These are phyloP conservation scores for Myxozyma udenii DNA, from an alignment of 805 yeast genomes.

Conservation along the genomic window DNA sequence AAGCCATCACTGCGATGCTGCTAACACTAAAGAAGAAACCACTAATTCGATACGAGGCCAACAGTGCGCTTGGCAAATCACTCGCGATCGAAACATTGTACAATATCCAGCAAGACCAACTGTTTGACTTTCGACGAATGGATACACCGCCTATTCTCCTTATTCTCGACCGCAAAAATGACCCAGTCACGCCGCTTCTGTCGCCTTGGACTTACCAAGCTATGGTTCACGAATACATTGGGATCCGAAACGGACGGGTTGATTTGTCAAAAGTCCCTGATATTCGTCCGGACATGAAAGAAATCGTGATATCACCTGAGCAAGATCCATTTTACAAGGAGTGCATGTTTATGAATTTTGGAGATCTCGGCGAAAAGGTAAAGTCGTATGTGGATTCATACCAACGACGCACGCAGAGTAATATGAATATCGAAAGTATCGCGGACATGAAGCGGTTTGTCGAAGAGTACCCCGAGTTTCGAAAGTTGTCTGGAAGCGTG, in stretches of 20 bases:
- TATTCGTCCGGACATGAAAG: slow-evolving; percentile 55
- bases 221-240: slow-evolving; percentile 91
- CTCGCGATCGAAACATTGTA: slow-evolving; percentile 57
- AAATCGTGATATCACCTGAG: slow-evolving; percentile 62
- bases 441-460: slow-evolving; percentile 88
- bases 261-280: slow-evolving; percentile 57
- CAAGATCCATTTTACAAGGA: slow-evolving; percentile 76
- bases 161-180: slow-evolving; percentile 78
- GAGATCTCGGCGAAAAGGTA: slow-evolving; percentile 86
- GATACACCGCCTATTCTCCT: slow-evolving; percentile 74
- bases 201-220: slow-evolving; percentile 98
- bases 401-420: slow-evolving; percentile 72
- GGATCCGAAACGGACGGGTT: slow-evolving; percentile 77
- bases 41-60: slow-evolving; percentile 69
- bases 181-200: slow-evolving; percentile 88
- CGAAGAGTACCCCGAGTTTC: slow-evolving; percentile 91
- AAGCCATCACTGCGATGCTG: slow-evolving; percentile 54
- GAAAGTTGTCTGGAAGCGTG: slow-evolving; percentile 80
- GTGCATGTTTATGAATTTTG: slow-evolving; percentile 86
- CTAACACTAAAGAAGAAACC: slow-evolving; percentile 77
- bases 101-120: slow-evolving; percentile 42
- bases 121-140: slow-evolving; percentile 63
- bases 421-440: slow-evolving; percentile 68
- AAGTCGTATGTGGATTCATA: slow-evolving; percentile 80
- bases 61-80: slow-evolving; percentile 60